A percentile compares a stretch with the other conserved stretches of the same genome.
Conservation (phyloP, 1,284 basidiomycete species). For the Ganoderma multipileum region DNA sequence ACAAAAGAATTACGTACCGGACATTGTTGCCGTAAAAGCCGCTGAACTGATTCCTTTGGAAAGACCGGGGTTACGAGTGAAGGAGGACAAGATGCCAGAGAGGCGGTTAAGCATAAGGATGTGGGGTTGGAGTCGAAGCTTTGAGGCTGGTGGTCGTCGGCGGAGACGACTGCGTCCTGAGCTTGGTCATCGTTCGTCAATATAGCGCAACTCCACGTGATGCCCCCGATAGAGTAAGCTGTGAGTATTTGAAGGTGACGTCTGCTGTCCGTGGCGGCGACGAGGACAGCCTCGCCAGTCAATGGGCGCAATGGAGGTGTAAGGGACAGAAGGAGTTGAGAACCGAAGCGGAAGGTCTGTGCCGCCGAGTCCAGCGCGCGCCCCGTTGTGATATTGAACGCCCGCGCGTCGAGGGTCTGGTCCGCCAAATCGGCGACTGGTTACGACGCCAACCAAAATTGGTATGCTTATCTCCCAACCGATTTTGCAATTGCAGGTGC, state of each 20-base stretch:
- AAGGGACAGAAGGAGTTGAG: not conserved
- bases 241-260: not conserved
- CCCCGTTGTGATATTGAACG: constrained; percentile 1
- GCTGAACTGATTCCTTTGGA: constrained; percentile 25
- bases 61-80: constrained; percentile 18
- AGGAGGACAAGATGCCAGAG: constrained; percentile 20
- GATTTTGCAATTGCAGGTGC: not conserved
- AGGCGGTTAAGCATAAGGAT: constrained; percentile 31
- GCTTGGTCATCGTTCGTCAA: constrained; percentile 23
- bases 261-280: not conserved
- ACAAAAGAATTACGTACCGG: constrained; percentile 20
- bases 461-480: not conserved
- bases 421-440: not conserved
- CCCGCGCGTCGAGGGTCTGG: not conserved
- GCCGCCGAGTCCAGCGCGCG: not conserved
- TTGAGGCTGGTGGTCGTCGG: not conserved
- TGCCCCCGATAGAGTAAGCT: constrained; percentile 3
- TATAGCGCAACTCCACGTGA: constrained; percentile 29
- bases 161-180: not conserved
- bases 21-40: constrained; percentile 25
- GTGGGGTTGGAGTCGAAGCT: not conserved
- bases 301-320: not conserved
- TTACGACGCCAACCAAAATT: not conserved
- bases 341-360: not conserved
- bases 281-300: not conserved